phyloP scores from a whole-genome alignment of 179 eudicot genomes.

The Beta macrorhiza region DNA sequence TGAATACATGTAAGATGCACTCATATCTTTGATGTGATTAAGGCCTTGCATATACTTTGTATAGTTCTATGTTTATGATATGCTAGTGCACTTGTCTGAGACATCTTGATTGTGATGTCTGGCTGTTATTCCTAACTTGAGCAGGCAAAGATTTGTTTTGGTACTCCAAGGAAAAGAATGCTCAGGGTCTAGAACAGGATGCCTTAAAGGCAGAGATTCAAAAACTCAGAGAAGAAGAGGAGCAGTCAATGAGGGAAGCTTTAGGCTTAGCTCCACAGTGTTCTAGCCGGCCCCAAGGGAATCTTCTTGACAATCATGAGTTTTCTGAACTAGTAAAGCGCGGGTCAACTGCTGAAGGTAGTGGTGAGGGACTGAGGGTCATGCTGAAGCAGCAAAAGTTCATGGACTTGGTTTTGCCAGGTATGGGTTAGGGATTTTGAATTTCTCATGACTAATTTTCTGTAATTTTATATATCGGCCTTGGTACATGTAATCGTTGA shows the following conservation, averaged over 20 bases:
- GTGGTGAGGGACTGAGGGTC: constrained; percentile 68
- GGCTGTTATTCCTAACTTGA: constrained; percentile 3
- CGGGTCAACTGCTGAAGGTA: constrained; percentile 94
- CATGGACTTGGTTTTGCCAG: constrained; percentile 89
- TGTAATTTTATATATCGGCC: background rate
- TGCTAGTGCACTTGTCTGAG: background rate
- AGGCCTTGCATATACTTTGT: background rate
- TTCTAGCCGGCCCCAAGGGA: constrained; percentile 60
- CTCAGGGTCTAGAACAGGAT: constrained; percentile 45
- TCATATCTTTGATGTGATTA: background rate
- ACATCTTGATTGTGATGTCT: constrained; percentile 13
- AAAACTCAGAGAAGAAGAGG: constrained; percentile 40
- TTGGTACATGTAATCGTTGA: background rate
- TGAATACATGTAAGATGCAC: background rate
- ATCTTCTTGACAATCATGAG: constrained; percentile 90
- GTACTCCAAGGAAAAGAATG: constrained; percentile 80
- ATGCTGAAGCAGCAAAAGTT: constrained; percentile 94
- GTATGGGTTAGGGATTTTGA: constrained; percentile 32
- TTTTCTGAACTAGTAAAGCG: constrained; percentile 85
- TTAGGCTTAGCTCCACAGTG: constrained; percentile 96
- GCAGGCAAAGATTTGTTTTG: constrained; percentile 93
- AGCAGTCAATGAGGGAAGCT: constrained; percentile 95
- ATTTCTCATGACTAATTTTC: background rate
- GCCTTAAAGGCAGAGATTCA: constrained; percentile 88
- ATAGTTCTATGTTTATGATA: constrained; percentile 15